Evolutionary conservation across 2,329 filamentous ascomycete species (phyloP), one percentile per base, ranked within the genome.

Genomic region (Talaromyces islandicus): DNA sequence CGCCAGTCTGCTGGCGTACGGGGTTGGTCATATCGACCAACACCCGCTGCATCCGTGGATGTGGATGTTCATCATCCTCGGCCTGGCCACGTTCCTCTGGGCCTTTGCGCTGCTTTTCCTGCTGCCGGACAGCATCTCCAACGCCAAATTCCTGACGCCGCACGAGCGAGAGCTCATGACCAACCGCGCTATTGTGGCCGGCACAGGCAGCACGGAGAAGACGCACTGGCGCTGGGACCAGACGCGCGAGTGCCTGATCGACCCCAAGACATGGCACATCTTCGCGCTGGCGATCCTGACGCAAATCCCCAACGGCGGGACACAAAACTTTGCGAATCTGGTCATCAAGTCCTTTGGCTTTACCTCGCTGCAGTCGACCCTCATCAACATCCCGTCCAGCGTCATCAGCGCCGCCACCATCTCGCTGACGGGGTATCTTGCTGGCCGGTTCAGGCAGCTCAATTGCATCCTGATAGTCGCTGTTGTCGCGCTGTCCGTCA

Each of bases 221-320:
- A 51, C 27, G 17, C 43, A 46, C 17, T 60, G 58, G 58, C 32
- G 54, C 38, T 70, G 65, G 68, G 73, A 78, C 48, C 79, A 81
- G 66, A 74, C 78, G 4, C 72, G 73, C 62, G 79, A 84, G 67
- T 79, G 79, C 0, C 65, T 79, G 1, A 54, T 69, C 3, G 84
- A 87, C 64, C 77, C 82, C 0, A 85, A 87, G 70, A 84, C 83
- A 0, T 87, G 83, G 83, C 75, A 86, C 17, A 66, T 86, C 5
- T 84, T 85, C 60, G 63, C 84, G 29, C 77, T 81, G 69, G 79
- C 81, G 0, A 73, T 78, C 17, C 81, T 79, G 0, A 82, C 82
- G 0, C 81, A 85, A 63, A 75, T 85, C 1, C 83, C 83, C 0
- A 86, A 85, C 59, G 78, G 81, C 0, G 83, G 82, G 0, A 67